Percentiles rank a stretch among this genome's conserved stretches.
These are phyloP conservation scores for Termitomyces sp. DNA, from an alignment of 768 basidiomycete species.

Conservation along the genomic window DNA sequence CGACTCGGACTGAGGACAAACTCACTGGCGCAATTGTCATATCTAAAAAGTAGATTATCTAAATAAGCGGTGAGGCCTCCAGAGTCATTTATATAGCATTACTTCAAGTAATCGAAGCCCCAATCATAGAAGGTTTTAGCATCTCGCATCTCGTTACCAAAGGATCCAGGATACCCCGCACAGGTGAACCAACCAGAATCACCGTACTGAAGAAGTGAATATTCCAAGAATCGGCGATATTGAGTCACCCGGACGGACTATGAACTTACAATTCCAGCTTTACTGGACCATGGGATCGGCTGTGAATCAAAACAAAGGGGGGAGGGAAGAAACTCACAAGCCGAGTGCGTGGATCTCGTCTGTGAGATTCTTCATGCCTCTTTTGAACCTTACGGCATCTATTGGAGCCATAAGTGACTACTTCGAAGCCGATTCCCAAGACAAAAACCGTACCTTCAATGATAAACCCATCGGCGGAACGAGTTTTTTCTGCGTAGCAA, in stretches of 20 bases:
- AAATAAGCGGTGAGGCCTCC: background rate
- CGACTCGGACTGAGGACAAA: background rate
- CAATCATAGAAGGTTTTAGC: constrained; percentile 52
- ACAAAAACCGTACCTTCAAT: constrained; percentile 35
- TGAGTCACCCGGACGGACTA: too few species aligned
- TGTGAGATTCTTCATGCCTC: constrained; percentile 52
- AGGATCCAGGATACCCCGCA: constrained; percentile 60
- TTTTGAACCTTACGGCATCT: constrained; percentile 49
- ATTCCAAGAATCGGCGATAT: background rate
- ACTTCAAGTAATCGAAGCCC: constrained; percentile 70
- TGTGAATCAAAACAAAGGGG: background rate
- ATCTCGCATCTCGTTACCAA: constrained; percentile 53
- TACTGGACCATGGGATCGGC: constrained; percentile 16
- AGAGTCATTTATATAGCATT: constrained; percentile 6
- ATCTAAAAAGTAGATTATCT: constrained; percentile 19
- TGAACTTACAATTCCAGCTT: constrained; percentile 36
- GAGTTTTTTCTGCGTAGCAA: constrained; percentile 55
- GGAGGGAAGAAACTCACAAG: constrained; percentile 37
- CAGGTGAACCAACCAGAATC: constrained; percentile 71
- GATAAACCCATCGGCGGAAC: constrained; percentile 45
- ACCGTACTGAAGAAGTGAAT: constrained; percentile 39
- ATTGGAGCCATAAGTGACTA: background rate
- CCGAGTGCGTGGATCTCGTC: constrained; percentile 52
- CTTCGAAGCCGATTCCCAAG: background rate
- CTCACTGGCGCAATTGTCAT: constrained; percentile 53